These are phyloP conservation scores for Agarophyton chilense DNA, from an alignment of 23 red algal genomes.

Conservation along the genomic window DNA sequence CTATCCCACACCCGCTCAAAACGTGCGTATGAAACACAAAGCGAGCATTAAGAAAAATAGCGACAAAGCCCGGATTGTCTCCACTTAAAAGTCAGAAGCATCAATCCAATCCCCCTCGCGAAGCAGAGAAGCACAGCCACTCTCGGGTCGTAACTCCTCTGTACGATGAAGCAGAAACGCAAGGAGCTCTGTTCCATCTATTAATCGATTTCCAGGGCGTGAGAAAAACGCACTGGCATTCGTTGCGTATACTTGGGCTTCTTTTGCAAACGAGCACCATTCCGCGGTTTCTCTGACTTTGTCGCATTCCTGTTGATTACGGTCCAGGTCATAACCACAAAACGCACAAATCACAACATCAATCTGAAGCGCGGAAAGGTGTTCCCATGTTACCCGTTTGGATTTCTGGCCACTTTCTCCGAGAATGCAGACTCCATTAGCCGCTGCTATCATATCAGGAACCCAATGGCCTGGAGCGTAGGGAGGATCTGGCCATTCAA, in stretches of 20 bases:
- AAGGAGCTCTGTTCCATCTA: conserved; percentile 67
- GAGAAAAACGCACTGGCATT: conserved; percentile 75
- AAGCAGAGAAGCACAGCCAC: conserved; percentile 8
- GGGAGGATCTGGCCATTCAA: conserved; percentile 69
- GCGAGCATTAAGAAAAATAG: too few species aligned
- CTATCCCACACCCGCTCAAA: too few species aligned
- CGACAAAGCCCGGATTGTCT: too few species aligned
- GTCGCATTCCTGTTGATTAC: conserved; percentile 35
- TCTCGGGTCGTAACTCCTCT: background rate
- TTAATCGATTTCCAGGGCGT: conserved; percentile 50
- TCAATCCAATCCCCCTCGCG: conserved; percentile 24
- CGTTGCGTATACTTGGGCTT: conserved; percentile 33
- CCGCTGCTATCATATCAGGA: conserved; percentile 54
- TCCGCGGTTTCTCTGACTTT: background rate
- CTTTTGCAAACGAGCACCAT: conserved; percentile 18
- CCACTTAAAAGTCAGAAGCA: conserved; percentile 9
- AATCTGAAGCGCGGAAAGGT: background rate
- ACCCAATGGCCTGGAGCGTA: conserved; percentile 66
- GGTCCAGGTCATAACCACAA: conserved; percentile 53
- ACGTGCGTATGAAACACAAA: too few species aligned
- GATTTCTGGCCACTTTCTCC: conserved; percentile 46
- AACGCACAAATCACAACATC: conserved; percentile 64
- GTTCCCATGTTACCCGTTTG: conserved; percentile 29
- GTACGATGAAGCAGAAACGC: conserved; percentile 49
- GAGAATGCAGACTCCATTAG: conserved; percentile 45